Conservation (phyloP, 129 eudicot species). For the Dittrichia graveolens region DNA sequence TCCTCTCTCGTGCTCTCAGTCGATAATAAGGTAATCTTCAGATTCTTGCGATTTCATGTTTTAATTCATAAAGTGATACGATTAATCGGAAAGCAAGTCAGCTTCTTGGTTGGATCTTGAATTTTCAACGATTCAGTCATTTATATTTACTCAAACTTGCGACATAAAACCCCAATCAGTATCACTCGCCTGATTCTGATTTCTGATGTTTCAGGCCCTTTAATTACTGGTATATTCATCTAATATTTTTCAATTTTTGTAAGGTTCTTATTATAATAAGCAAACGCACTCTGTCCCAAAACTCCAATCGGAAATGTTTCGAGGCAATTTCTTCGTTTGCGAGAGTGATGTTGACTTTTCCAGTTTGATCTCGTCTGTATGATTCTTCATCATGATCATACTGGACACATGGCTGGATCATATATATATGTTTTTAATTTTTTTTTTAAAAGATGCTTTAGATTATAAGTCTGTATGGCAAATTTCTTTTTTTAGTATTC, state of each 20-base stretch:
- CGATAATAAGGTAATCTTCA: not conserved
- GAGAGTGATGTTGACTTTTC: not conserved
- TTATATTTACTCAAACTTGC: constrained; percentile 40
- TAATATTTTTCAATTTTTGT: too few species aligned
- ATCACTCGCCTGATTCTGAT: constrained; percentile 48
- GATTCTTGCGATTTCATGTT: too few species aligned
- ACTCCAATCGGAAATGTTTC: constrained; percentile 38
- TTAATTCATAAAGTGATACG: not conserved
- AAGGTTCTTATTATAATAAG: not conserved
- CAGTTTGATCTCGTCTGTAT: constrained; percentile 11
- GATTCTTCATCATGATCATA: not conserved
- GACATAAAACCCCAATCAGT: constrained; percentile 11
- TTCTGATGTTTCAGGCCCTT: constrained; percentile 44
- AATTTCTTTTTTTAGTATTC: too few species aligned
- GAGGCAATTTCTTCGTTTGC: constrained; percentile 46
- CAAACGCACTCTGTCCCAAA: constrained; percentile 47
- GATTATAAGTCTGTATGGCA: too few species aligned
- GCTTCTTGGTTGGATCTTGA: constrained; percentile 37
- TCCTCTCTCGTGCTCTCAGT: not conserved
- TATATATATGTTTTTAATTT: not conserved
- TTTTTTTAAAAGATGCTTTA: too few species aligned
- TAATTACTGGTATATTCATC: constrained; percentile 21
- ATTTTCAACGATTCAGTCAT: constrained; percentile 12
- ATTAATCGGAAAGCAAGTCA: constrained; percentile 26
- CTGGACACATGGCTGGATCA: constrained; percentile 19